Base-by-base conservation (phyloP, 2,329 filamentous ascomycete species). In the Penicillium griseofulvum region DNA sequence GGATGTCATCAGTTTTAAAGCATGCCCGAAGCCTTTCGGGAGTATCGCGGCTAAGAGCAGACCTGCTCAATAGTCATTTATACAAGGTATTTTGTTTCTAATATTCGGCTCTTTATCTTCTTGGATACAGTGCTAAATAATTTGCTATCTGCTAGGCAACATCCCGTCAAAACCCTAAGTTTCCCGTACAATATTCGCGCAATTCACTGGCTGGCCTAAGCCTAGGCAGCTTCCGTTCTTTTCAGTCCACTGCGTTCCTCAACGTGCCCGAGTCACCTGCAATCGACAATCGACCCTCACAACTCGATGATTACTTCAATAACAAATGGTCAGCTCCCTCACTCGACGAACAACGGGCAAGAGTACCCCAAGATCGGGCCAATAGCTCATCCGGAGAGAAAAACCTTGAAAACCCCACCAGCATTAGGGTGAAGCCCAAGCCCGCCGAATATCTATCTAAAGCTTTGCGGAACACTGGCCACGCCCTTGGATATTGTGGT, bases 1-100 rank as follows among this genome's bases (percentile, higher is more conserved):
- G 72, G 72, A 75, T 75, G 72, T 75, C 72, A 75, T 73, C 68
- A 59, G 71, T 66, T 64, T 66, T 69, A 58, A 72, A 68, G 68
- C 66, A 73, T 73, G 71, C 63, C 58, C 66, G 68, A 60, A 66
- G 67, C 65, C 68, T 68, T 68, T 70, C 65, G 67, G 67, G 71
- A 67, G 64, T 68, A 61, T 61, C 63, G 57, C 70, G 70, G 68
- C 61, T 71, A 61, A 72, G 67, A 68, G 63, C 68, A 60, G 64
- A 67, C 60, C 67, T 67, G 49, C 60, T 65, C 61, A 60, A 61
- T 59, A 63, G 57, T 63, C 52, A 49, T 47, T 63, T 62, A 58
- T 60, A 54, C 48, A 53, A 62, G 59, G 63, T 65, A 60, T 39
- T 24, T 36, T n/a, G 8, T 11, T 43, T 26, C 39, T 11, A 7